Evolutionary conservation across 106 monocot genomes (phyloP), one percentile per base, ranked within the genome.

Genomic region (Acanthochlamys bracteata): DNA sequence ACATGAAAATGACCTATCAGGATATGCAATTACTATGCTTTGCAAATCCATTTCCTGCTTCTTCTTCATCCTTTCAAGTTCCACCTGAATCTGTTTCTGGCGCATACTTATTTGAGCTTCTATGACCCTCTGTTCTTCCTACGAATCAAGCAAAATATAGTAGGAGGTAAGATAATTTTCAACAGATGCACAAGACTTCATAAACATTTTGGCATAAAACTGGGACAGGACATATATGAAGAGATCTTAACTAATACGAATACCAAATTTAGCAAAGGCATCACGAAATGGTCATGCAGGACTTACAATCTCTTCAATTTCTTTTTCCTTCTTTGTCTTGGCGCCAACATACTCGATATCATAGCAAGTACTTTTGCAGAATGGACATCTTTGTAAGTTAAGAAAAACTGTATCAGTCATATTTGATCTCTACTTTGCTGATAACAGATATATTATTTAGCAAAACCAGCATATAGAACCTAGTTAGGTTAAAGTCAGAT

Each of bases 51-150:
- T 45, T 15, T 59, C 65, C 47, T 78, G 75, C 25, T 65, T 76
- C 69, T 72, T 81, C 61, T 83, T 72, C 71, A 81, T 53, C 66
- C 73, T 91, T 68, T 83, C 83, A 66, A 72, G 75, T 64, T 80
- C 83, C 64, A 83, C 81, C 40, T 79, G 74, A 33, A 75, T 69
- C 42, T 78, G 83, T 70, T 78, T 72, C 60, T 81, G 83, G 41
- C 80, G 73, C 66, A 86, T 74, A 67, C 83, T 83, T 67, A 91
- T 83, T 54, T 86, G 80, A 55, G 91, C 86, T 74, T 91, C 91
- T 70, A 91, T 84, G 53, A 91, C 86, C 59, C 47, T 91, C 69
- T 91, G 91, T 63, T 91, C 86, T 66, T 91, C 91, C 91, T 91
- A 60, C 12, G 69, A 41, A 25, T 60, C 27, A 20, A 33, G 7